Percentiles rank a stretch among this genome's conserved stretches.
Evolutionary conservation across 208 protist genomes (phyloP).

Genomic region (Trypanosoma theileri): DNA sequence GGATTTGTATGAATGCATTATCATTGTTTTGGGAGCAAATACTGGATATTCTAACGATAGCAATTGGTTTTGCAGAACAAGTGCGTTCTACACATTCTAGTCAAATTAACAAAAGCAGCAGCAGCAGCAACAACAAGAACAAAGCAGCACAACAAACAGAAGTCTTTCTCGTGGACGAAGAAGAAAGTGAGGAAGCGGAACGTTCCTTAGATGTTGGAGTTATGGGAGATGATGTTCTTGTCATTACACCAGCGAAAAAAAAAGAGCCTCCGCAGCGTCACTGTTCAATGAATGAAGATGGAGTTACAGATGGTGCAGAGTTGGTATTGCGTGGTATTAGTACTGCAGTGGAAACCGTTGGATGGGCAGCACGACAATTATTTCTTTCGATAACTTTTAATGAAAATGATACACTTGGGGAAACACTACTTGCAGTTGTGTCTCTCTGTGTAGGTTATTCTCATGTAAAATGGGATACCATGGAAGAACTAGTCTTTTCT

Average conservation of each 20-base stretch:
- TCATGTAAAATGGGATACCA: background rate
- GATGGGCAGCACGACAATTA: constrained; percentile 4
- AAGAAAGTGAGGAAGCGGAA: background rate
- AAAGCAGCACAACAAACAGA: background rate
- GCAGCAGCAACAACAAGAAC: background rate
- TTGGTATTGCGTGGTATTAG: constrained; percentile 9
- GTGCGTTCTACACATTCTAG: background rate
- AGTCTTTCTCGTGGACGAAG: background rate
- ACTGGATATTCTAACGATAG: constrained; percentile 11
- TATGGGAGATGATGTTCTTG: constrained; percentile 8
- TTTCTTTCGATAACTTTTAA: background rate
- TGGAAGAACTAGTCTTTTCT: constrained; percentile 18
- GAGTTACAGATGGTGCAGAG: background rate
- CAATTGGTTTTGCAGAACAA: constrained; percentile 2
- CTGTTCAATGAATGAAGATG: background rate
- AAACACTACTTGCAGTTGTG: constrained; percentile 17
- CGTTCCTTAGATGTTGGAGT: background rate
- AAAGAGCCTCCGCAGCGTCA: background rate
- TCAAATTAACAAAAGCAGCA: background rate
- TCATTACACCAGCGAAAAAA: background rate
- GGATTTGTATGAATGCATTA: background rate
- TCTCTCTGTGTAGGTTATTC: constrained; percentile 18
- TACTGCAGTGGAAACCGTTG: background rate
- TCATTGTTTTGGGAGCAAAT: constrained; percentile 21
- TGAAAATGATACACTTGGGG: background rate